Evolutionary conservation across 2,329 filamentous ascomycete genomes (phyloP), one percentile per base, ranked within the genome.

Genomic region (Chrysoporthe cubensis): DNA sequence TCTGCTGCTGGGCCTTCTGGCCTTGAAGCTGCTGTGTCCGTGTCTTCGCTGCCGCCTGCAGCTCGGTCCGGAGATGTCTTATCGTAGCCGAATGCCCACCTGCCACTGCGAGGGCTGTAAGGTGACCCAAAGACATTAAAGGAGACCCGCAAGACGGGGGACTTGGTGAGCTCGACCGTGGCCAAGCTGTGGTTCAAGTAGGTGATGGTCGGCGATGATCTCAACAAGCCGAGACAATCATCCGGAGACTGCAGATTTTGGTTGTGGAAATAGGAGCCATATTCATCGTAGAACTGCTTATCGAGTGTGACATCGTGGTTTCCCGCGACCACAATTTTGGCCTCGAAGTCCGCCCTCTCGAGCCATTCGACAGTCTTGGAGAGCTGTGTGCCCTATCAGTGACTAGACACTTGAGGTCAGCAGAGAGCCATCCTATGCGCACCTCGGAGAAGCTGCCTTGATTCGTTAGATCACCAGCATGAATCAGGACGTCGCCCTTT

Each of bases 221-320:
- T 79, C 5, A 92, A 73, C 1, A 92, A 78, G 0, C 79, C 75
- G 48, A 85, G 79, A 74, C 89, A 91, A 43, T 81, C 80, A 8
- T 78, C 75, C 0, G 84, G 75, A 43, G 86, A 83, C 73, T 91
- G 85, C 0, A 81, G 80, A 3, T 75, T 73, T 62, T 87, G 83
- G 73, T 87, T 88, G 74, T 89, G 87, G 73, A 89, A 87, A 64
- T 80, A 79, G 1, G 74, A 72, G 0, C 84, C 84, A 72, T 88
- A 81, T 52, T 84, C 76, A 9, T 78, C 72, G 75, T 88, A 90
- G 75, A 91, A 92, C 3, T 80, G 75, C n/a, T 80, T 72, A 73
- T 93, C 91, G 7, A 94, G 84, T 0, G 90, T 91, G 62, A 91
- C 81, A 74, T 94, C 91, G 77, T 94, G 91, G 75, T 94, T 94